phyloP scores from a whole-genome alignment of 73 alveolate species.

The Breviolum minutum region DNA sequence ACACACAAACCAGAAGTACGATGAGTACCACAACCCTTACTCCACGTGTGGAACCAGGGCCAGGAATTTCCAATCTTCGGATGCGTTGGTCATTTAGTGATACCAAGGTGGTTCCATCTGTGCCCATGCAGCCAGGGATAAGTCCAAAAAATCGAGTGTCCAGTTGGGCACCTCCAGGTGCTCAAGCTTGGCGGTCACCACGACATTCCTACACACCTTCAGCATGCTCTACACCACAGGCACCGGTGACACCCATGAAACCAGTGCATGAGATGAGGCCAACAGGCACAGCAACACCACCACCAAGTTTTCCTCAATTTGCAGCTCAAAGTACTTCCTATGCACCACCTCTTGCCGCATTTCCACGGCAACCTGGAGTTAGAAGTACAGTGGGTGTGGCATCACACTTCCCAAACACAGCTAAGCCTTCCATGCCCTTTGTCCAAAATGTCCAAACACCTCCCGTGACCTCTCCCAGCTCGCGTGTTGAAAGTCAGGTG shows the following conservation, averaged over 20 bases:
- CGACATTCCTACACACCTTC: conserved; percentile 31
- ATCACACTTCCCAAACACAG: not conserved
- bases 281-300: conserved; percentile 45
- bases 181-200: conserved; percentile 50
- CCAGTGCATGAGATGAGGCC: conserved; percentile 38
- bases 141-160: not conserved
- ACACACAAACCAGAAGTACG: not conserved
- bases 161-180: conserved; percentile 26
- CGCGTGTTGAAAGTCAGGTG: too few species aligned
- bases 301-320: not conserved
- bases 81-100: conserved; percentile 63
- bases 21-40: not conserved
- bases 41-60: not conserved
- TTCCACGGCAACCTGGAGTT: conserved; percentile 4
- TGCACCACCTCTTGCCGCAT: conserved; percentile 1
- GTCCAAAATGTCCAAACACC: not conserved
- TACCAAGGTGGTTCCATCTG: conserved; percentile 36
- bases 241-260: conserved; percentile 2
- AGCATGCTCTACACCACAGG: conserved; percentile 39
- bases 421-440: not conserved
- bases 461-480: not conserved
- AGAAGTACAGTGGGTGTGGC: conserved; percentile 39
- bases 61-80: not conserved
- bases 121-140: conserved; percentile 9
- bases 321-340: conserved; percentile 5